Evolutionary conservation across 129 eudicot species (phyloP), one percentile per base, ranked within the genome.

Genomic region (Saposhnikovia divaricata): DNA sequence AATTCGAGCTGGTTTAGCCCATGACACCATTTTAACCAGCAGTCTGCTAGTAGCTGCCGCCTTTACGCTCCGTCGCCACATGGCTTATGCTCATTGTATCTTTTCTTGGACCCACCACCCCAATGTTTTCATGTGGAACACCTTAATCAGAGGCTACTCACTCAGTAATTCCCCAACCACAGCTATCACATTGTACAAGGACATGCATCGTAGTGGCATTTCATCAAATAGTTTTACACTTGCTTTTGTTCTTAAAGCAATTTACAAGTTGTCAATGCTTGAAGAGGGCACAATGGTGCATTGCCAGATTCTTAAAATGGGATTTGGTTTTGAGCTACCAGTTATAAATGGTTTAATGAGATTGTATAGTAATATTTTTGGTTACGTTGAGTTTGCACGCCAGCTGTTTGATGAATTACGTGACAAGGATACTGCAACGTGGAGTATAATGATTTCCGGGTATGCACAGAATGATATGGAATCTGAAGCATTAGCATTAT

Each of bases 101-200:
- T 59, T 81, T 59, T 81, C 79, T 6, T 40, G 55, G 38, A 74
- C 79, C 65, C 65, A 81, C 31, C 42, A 27, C 23, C 65, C 61
- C 0, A 74, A 57, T 38, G 65, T 55, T 71, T 74, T 83, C 74
- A 79, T 81, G 11, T 86, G 89, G 89, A 86, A 86, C 77, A 86
- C 87, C 39, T 68, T 86, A 13, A 86, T 86, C 44, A 83, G 87
- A 78, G 89, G 84, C 18, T 86, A 83, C 75, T 72, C 86, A 9
- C 25, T 75, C 4, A 70, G 72, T 48, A 78, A 83, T 21, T 55
- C 74, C 2, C 87, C 85, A 1, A 47, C 48, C 65, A 68, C 55
- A 39, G 81, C 89, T 34, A 70, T 83, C 3, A 34, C 69, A 5
- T 78, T 81, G 4, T 86, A 74, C 81, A 59, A 34, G 25, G 61